Percentiles rank a stretch among this genome's conserved stretches.
Conservation (phyloP, 257 asterid species). For the Solanum verrucosum region DNA sequence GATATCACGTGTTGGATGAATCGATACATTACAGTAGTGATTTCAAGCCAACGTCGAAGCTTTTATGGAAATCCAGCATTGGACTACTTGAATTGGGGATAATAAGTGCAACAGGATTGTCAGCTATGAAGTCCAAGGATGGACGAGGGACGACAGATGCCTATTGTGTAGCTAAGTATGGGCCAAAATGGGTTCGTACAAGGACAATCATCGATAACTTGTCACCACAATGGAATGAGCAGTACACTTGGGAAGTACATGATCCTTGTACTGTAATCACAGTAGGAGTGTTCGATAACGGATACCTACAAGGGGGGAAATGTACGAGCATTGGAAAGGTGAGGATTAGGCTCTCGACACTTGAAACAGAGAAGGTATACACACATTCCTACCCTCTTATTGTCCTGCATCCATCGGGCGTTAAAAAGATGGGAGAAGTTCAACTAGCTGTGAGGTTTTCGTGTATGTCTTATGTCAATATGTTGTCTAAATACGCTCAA, state of each 20-base stretch:
- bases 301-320: constrained; percentile 49
- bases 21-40: constrained; percentile 61
- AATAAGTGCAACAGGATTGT: constrained; percentile 51
- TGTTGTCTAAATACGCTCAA: constrained; percentile 49
- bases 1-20: constrained; percentile 84
- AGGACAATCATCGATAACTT: constrained; percentile 61
- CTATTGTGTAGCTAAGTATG: constrained; percentile 72
- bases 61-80: constrained; percentile 61
- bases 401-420: constrained; percentile 56
- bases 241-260: constrained; percentile 82
- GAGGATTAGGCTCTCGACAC: constrained; percentile 67
- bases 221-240: constrained; percentile 78
- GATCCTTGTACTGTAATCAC: constrained; percentile 81
- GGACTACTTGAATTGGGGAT: constrained; percentile 72
- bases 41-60: constrained; percentile 57
- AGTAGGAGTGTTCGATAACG: constrained; percentile 58
- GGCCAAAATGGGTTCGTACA: constrained; percentile 74
- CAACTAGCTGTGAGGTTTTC: constrained; percentile 77
- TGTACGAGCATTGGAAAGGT: constrained; percentile 71
- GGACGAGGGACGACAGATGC: constrained; percentile 63
- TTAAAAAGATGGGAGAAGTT: constrained; percentile 71
- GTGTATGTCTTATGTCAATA: constrained; percentile 52
- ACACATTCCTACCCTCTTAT: constrained; percentile 72
- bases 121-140: constrained; percentile 53
- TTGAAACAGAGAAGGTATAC: constrained; percentile 72